Evolutionary conservation across 257 asterid genomes (phyloP).

Genomic region (Hygrophila difformis): DNA sequence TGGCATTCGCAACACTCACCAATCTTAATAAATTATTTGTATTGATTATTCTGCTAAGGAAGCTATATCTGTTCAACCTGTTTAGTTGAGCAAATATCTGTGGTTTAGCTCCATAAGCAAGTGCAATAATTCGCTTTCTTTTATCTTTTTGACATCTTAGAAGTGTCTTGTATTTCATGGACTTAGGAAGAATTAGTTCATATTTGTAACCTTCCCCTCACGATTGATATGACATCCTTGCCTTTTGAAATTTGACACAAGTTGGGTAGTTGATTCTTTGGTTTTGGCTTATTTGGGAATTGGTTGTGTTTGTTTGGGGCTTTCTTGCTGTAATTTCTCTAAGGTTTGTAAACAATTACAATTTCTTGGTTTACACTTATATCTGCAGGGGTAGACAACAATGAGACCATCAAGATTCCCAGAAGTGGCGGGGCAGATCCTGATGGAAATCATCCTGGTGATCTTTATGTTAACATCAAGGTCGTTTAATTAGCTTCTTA

Average conservation of each 20-base stretch:
- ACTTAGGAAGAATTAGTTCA: background rate
- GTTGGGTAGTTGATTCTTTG: background rate
- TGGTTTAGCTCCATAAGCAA: conserved; percentile 12
- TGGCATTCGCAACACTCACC: too few relatives aligned
- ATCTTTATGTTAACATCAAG: conserved; percentile 70
- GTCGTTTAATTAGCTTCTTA: conserved; percentile 31
- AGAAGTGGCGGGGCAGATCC: conserved; percentile 96
- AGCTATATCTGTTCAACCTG: conserved; percentile 7
- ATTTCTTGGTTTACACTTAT: conserved; percentile 15
- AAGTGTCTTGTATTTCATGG: background rate
- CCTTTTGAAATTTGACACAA: background rate
- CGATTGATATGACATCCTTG: background rate
- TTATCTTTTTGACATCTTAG: background rate
- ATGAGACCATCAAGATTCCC: conserved; percentile 58
- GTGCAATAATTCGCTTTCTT: conserved; percentile 1
- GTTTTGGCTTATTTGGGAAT: background rate
- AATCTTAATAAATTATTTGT: background rate
- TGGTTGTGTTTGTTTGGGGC: conserved; percentile 8
- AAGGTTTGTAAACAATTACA: background rate
- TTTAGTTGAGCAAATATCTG: background rate
- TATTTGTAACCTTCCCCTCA: conserved; percentile 5
- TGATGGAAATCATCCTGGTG: conserved; percentile 84
- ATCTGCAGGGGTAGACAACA: conserved; percentile 72
- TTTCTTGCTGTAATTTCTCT: background rate
- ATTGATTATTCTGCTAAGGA: conserved; percentile 1